Evolutionary conservation across 2,329 filamentous ascomycete species (phyloP), one percentile per base, ranked within the genome.

Genomic region (Aspergillus floridensis): DNA sequence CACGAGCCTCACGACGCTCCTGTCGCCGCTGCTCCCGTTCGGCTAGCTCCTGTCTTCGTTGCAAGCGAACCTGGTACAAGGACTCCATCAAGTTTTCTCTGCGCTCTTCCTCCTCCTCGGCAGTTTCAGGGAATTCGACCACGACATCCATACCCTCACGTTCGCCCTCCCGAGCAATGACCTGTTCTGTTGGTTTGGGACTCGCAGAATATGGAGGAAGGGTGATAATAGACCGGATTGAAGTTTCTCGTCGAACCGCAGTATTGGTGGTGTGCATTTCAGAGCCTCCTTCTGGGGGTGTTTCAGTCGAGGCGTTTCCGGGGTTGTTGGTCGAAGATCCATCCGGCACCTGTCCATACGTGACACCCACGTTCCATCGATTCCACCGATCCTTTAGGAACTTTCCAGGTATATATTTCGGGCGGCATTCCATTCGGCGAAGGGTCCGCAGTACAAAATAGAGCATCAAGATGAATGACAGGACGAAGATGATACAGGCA

Each of bases 31-130:
- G 87, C 65, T 96, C 91, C 5, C 92, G 87, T 63, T 95, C 92
- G 4, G 86, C 85, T 44, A 88, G 82, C 72, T 96, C 89, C 58
- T 85, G 82, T 54, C 93, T 86, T 56, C 95, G 85, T 19, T 91
- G 87, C 12, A 90, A 72, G 12, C 95, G 88, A 60, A 98, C 93
- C 74, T 96, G 92, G 74, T 96, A 98, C 46, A 98, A 77, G 0
- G 90, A 86, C 63, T 95, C 90, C 95, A 98, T 98, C 74, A 97
- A 91, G 29, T 91, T 86, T 63, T 98, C 92, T 12, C 95, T 84
- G 56, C 92, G 79, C 2, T 79, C 77, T 72, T 96, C 92, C 65
- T 96, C 87, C 56, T 92, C 89, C 54, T 96, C 91, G 8, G 81
- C 83, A 0, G 89, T 91, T 70, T 91, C 88, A 0, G 93, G 93